These are phyloP conservation scores for Trametes villosa DNA, from an alignment of 768 basidiomycete species.

Conservation along the genomic window DNA sequence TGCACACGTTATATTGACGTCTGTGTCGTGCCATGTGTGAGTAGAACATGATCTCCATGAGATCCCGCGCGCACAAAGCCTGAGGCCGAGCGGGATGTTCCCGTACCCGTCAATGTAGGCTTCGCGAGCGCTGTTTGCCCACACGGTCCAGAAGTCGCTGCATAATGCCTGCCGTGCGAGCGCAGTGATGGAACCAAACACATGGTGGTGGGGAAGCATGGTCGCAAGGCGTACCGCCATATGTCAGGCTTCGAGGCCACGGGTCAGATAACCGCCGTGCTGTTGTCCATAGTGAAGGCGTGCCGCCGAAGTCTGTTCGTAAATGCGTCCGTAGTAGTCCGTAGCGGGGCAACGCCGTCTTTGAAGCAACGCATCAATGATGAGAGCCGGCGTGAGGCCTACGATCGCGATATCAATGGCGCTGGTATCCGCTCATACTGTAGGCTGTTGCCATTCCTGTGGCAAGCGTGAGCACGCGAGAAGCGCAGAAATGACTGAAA, in stretches of 20 bases:
- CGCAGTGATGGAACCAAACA: not conserved
- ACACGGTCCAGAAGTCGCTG: not conserved
- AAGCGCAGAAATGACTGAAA: not conserved
- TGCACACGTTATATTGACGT: too few relatives aligned
- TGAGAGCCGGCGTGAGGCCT: not conserved
- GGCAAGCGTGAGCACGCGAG: not conserved
- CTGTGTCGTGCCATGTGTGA: too few relatives aligned
- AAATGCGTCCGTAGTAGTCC: not conserved
- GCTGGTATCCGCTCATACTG: not conserved
- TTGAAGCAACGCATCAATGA: conserved; percentile 22
- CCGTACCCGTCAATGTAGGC: not conserved
- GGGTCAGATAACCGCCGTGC: not conserved
- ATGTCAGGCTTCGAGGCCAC: not conserved
- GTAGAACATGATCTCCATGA: not conserved
- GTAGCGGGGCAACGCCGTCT: conserved; percentile 12
- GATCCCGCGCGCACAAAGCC: not conserved
- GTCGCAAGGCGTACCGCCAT: not conserved
- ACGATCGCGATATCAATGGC: not conserved
- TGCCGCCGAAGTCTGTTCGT: not conserved
- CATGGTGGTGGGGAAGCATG: not conserved
- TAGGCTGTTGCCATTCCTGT: conserved; percentile 4
- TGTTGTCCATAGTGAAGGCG: not conserved
- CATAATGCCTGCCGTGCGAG: not conserved
- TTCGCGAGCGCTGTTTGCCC: not conserved
- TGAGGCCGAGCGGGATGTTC: not conserved